Percentiles rank a stretch among this genome's conserved stretches.
These are phyloP conservation scores for Edaphochlamys debaryana DNA, from an alignment of 139 green algal genomes.

Conservation along the genomic window DNA sequence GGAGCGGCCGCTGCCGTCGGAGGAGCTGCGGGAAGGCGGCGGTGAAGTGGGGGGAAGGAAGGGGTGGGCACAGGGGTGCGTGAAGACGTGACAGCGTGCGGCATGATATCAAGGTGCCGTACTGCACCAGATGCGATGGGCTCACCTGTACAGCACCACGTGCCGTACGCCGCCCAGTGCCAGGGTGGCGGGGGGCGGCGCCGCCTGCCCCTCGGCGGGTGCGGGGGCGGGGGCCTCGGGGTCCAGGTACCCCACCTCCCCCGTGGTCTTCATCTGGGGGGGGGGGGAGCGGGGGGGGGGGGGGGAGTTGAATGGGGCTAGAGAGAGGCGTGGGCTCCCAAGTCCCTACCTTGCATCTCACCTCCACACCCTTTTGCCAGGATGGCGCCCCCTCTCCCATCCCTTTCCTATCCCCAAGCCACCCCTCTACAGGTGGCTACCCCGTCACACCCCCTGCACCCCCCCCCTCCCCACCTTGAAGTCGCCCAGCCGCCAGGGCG, in stretches of 20 bases:
- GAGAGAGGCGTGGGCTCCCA: no score
- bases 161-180: slow-evolving; percentile 70
- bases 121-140: no score
- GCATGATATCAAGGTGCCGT: slow-evolving; percentile 14
- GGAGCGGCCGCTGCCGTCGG: slow-evolving; percentile 33
- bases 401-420: no score
- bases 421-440: no score
- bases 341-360: no score
- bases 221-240: background rate
- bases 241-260: slow-evolving; percentile 76
- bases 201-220: background rate
- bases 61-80: background rate
- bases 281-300: no score
- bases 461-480: slow-evolving; percentile 65
- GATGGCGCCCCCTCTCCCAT: no score
- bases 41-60: background rate
- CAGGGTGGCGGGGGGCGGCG: slow-evolving; percentile 33
- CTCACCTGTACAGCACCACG: slow-evolving; percentile 74
- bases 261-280: slow-evolving; percentile 59
- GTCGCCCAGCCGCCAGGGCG: slow-evolving; percentile 74
- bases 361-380: no score
- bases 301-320: no score
- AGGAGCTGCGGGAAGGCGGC: background rate
- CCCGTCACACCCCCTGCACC: no score
- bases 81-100: no score